phyloP scores from a whole-genome alignment of 805 yeast species.

The Spathaspora sp. region DNA sequence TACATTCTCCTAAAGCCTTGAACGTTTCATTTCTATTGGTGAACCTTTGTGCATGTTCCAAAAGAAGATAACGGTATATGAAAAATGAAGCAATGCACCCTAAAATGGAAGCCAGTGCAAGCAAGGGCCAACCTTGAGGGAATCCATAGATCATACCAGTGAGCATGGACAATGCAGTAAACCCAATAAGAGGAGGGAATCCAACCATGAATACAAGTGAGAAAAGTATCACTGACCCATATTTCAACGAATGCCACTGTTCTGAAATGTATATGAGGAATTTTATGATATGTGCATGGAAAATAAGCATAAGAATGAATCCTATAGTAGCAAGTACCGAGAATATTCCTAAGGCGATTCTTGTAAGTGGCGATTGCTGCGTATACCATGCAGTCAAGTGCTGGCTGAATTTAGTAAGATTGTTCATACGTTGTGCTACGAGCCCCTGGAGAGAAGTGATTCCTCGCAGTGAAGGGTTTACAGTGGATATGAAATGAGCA shows the following conservation, averaged over 20 bases:
- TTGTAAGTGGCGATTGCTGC: slow-evolving; percentile 13
- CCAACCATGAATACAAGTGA: slow-evolving; percentile 59
- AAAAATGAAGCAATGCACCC: slow-evolving; percentile 80
- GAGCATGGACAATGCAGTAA: slow-evolving; percentile 59
- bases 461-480: background rate
- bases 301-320: slow-evolving; percentile 17
- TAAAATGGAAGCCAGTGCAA: slow-evolving; percentile 62
- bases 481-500: background rate
- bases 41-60: slow-evolving; percentile 54
- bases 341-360: slow-evolving; percentile 8
- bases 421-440: background rate
- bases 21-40: slow-evolving; percentile 61
- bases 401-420: background rate
- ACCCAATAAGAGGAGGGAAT: slow-evolving; percentile 91
- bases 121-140: slow-evolving; percentile 70
- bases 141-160: slow-evolving; percentile 85
- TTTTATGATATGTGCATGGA: slow-evolving; percentile 34
- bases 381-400: slow-evolving; percentile 15
- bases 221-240: slow-evolving; percentile 47
- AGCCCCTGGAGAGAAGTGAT: background rate
- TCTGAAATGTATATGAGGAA: slow-evolving; percentile 42
- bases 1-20: slow-evolving; percentile 68
- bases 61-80: slow-evolving; percentile 57
- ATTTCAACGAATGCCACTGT: slow-evolving; percentile 34
- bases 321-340: slow-evolving; percentile 12